Base-by-base conservation (phyloP, 176 grass and related monocot species). In the Juncus inflexus region DNA sequence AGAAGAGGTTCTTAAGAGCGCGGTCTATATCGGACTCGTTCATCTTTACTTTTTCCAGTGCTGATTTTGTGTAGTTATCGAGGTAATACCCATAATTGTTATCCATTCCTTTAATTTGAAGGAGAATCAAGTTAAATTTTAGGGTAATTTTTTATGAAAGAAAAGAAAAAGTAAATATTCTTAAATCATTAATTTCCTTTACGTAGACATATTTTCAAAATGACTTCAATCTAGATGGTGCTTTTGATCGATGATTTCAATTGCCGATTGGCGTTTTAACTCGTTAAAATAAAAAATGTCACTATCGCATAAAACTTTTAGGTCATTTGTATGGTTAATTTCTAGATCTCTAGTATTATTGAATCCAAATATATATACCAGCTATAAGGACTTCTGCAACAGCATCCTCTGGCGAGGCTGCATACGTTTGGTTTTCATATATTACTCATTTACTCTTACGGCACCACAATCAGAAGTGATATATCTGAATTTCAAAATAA, bases 401-500 rank as follows among this genome's bases (percentile, higher is more conserved):
- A 12, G 85, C 84, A 76, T 89, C 90, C 50, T 95, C 90, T 12
- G 78, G 78, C 55, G 85, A 77, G 45, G 4, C 61, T 3, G 76
- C 72, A 59, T 95, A 95, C 13, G 67, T 78, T 62, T 95, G 90
- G 60, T 89, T 52, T 64, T 89, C 85, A 0, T 77, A 78, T 40
- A 95, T 89, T 64, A 89, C n/a, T n/a, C n/a, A n/a, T n/a, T n/a
- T n/a, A n/a, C 88, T 4, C 50, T 82, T 52, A 95, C 90, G 13
- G 82, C 90, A 41, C 88, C 85, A 63, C 90, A 95, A 63, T 95
- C 90, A 52, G 85, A 95, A 3, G 74, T 79, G n/a, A 95, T 76
- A 51, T 95, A 95, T 28, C 90, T 95, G 54, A 12, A 69, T 8
- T 47, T 2, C 61, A 73, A 77, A 75, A 59, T 12, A 40, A 42